Conservation (phyloP, 2,329 filamentous ascomycete genomes). For the Berkeleyomyces basicola region DNA sequence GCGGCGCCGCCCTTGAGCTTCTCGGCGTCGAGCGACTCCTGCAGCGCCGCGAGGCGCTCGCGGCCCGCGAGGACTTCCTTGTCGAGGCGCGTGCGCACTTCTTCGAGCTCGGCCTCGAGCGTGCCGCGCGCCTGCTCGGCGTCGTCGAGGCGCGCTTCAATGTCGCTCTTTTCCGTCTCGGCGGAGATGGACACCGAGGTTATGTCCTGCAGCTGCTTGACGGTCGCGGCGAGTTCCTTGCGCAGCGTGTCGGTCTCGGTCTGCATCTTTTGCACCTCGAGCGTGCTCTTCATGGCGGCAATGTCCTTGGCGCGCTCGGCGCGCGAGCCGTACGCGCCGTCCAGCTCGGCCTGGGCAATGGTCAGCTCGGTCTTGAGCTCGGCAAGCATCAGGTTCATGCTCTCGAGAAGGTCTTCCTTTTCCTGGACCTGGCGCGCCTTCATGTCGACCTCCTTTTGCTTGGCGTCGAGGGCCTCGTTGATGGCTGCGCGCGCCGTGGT, state of each 20-base stretch:
- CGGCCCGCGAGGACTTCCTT: conserved; percentile 24
- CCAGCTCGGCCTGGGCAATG: conserved; percentile 43
- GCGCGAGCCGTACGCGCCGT: conserved; percentile 43
- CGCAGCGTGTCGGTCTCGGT: conserved; percentile 33
- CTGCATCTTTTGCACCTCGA: conserved; percentile 30
- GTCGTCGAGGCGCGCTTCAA: conserved; percentile 28
- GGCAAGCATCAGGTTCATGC: conserved; percentile 34
- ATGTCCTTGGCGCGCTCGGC: conserved; percentile 42
- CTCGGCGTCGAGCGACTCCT: conserved; percentile 36
- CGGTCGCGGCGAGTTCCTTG: conserved; percentile 32
- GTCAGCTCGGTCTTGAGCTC: conserved; percentile 46
- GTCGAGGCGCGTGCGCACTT: conserved; percentile 25
- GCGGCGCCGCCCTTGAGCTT: conserved; percentile 24
- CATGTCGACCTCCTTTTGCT: conserved; percentile 27
- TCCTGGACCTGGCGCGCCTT: conserved; percentile 25
- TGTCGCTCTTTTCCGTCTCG: conserved; percentile 33
- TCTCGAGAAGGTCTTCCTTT: conserved; percentile 35
- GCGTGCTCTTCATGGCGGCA: conserved; percentile 34
- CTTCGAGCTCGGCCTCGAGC: conserved; percentile 25
- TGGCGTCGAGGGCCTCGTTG: conserved; percentile 23
- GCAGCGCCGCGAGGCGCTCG: conserved; percentile 25
- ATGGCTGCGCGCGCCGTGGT: conserved; percentile 23
- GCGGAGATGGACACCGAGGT: conserved; percentile 34
- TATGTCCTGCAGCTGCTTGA: conserved; percentile 36
- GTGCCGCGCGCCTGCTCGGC: conserved; percentile 21